Percentiles rank a stretch among this genome's conserved stretches.
phyloP scores from a whole-genome alignment of 176 grass and related monocot genomes.

The Coix lacrymajobi region DNA sequence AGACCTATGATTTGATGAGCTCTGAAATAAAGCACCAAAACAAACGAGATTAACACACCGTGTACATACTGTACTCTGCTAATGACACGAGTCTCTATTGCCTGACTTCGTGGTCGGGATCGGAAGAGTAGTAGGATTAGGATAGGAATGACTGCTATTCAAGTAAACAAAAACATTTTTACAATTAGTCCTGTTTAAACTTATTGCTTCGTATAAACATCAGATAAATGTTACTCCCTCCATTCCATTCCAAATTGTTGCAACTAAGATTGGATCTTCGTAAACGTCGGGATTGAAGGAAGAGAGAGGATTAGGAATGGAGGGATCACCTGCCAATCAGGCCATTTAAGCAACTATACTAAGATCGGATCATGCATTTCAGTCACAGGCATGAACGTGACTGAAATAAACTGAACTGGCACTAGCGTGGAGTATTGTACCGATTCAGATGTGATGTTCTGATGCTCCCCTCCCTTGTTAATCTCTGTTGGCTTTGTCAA shows the following conservation, averaged over 20 bases:
- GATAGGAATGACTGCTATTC: neutral
- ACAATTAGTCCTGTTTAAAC: neutral
- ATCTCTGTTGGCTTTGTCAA: too few relatives aligned
- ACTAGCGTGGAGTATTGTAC: too few relatives aligned
- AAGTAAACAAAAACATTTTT: neutral
- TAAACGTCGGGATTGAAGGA: too few relatives aligned
- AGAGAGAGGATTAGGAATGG: too few relatives aligned
- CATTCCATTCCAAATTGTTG: neutral
- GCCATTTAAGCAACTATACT: neutral
- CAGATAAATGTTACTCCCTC: neutral
- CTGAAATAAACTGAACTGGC: too few relatives aligned
- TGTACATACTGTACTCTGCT: neutral
- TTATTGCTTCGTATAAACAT: neutral
- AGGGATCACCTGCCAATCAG: neutral
- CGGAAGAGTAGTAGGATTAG: neutral
- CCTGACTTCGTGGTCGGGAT: conserved; percentile 9
- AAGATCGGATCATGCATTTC: too few relatives aligned
- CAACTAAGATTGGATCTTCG: neutral
- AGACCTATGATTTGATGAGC: conserved; percentile 25
- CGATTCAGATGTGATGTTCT: too few relatives aligned
- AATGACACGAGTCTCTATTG: neutral
- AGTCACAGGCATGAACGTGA: too few relatives aligned
- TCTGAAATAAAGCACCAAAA: neutral
- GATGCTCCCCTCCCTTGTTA: too few relatives aligned
- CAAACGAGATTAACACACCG: neutral